Percentiles rank a stretch among this genome's conserved stretches.
These are phyloP conservation scores for Mycena floridula DNA, from an alignment of 768 basidiomycete species.

Conservation along the genomic window DNA sequence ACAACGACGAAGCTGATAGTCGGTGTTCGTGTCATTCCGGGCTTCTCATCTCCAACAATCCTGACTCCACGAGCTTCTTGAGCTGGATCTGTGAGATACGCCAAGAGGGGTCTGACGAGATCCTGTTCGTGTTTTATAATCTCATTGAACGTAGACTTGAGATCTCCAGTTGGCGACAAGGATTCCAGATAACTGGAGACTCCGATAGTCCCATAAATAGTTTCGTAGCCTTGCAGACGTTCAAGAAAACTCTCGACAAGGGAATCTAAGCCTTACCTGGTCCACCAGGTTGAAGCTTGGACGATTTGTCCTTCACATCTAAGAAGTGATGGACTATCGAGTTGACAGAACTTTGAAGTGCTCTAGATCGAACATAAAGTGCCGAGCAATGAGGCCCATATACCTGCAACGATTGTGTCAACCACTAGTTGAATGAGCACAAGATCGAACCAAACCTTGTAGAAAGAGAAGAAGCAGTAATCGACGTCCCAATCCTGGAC, in stretches of 20 bases:
- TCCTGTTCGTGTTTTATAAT: slow-evolving; percentile 58
- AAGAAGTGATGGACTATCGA: slow-evolving; percentile 72
- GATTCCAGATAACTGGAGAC: slow-evolving; percentile 60
- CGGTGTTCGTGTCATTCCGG: slow-evolving; percentile 43
- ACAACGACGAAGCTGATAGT: slow-evolving; percentile 70
- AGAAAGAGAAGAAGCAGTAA: slow-evolving; percentile 64
- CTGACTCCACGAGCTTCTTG: slow-evolving; percentile 55
- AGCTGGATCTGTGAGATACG: slow-evolving; percentile 43
- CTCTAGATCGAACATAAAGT: slow-evolving; percentile 49
- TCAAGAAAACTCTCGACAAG: no score
- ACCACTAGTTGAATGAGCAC: background rate
- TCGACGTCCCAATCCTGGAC: slow-evolving; percentile 77
- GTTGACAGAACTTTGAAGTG: slow-evolving; percentile 45
- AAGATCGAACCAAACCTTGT: slow-evolving; percentile 49
- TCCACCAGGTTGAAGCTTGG: slow-evolving; percentile 70
- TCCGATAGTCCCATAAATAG: slow-evolving; percentile 53
- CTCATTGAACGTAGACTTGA: slow-evolving; percentile 47
- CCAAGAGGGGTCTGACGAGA: slow-evolving; percentile 48
- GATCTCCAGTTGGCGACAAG: slow-evolving; percentile 41
- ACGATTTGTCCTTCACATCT: slow-evolving; percentile 31
- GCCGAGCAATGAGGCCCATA: slow-evolving; percentile 71
- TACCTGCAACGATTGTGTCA: slow-evolving; percentile 33
- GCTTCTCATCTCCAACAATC: slow-evolving; percentile 55
- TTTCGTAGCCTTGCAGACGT: no score
- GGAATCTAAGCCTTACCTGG: no score